phyloP scores from a whole-genome alignment of 1,284 basidiomycete genomes.

The Athelia psychrophila region DNA sequence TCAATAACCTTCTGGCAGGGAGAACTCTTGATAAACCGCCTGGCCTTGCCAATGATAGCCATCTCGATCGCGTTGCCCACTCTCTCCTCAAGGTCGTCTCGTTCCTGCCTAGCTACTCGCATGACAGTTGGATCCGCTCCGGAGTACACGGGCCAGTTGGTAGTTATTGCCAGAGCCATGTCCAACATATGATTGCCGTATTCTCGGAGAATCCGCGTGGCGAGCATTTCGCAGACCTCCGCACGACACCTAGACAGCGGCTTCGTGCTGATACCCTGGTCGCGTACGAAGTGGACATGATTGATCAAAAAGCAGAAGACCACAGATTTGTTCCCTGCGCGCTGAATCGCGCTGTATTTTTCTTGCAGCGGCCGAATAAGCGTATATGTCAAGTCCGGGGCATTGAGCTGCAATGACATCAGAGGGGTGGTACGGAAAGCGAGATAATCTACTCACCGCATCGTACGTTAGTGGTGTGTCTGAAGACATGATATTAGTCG shows the following conservation, averaged over 20 bases:
- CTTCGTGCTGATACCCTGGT: slow-evolving; percentile 61
- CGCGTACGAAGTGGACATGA: slow-evolving; percentile 81
- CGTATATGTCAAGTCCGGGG: slow-evolving; percentile 86
- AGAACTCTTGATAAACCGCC: slow-evolving; percentile 83
- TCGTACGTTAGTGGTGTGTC: slow-evolving; percentile 79
- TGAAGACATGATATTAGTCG: slow-evolving; percentile 21
- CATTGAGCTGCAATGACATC: slow-evolving; percentile 50
- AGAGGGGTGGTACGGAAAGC: slow-evolving; percentile 1
- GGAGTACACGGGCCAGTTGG: slow-evolving; percentile 84
- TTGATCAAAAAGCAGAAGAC: slow-evolving; percentile 91
- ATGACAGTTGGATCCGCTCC: slow-evolving; percentile 73
- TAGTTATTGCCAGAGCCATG: slow-evolving; percentile 79
- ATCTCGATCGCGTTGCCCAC: slow-evolving; percentile 91
- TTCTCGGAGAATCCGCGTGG: slow-evolving; percentile 77
- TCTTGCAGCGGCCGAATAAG: slow-evolving; percentile 74
- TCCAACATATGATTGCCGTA: slow-evolving; percentile 76
- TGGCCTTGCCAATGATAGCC: slow-evolving; percentile 84
- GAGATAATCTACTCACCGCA: slow-evolving; percentile 42
- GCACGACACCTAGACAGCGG: slow-evolving; percentile 77
- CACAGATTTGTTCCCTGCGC: slow-evolving; percentile 64
- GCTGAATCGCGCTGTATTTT: slow-evolving; percentile 67
- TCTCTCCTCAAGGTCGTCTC: slow-evolving; percentile 73
- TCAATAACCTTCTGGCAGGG: slow-evolving; percentile 88
- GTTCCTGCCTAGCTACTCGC: slow-evolving; percentile 62
- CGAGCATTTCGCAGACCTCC: slow-evolving; percentile 85